Evolutionary conservation across 345 rosid species (phyloP).

Genomic region (Microthlaspi erraticum): DNA sequence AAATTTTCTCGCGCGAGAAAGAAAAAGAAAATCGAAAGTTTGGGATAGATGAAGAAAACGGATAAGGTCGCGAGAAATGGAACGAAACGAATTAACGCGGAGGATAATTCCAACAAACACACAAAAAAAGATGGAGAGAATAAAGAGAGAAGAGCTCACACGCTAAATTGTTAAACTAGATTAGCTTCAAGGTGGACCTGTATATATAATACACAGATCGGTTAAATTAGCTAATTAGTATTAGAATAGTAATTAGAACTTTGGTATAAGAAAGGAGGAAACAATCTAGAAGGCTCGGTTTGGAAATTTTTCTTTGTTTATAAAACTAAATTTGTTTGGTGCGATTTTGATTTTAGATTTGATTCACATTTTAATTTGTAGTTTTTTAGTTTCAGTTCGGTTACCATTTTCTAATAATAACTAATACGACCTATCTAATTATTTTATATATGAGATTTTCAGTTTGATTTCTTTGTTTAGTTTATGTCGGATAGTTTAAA

Average conservation of each 20-base stretch:
- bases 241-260: neutral
- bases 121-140: neutral
- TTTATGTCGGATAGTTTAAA: neutral
- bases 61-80: constrained; percentile 36
- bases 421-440: neutral
- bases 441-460: neutral
- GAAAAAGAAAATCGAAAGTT: constrained; percentile 4
- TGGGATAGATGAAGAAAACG: constrained; percentile 13
- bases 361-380: neutral
- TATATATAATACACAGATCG: neutral
- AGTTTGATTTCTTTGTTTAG: neutral
- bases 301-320: neutral
- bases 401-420: neutral
- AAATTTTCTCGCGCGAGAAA: constrained; percentile 21
- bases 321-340: neutral
- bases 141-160: constrained; percentile 35
- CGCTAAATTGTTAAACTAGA: constrained; percentile 20
- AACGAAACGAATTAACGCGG: constrained; percentile 31
- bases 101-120: constrained; percentile 17
- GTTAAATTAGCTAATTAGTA: constrained; percentile 8
- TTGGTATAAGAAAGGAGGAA: neutral
- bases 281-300: neutral
- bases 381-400: neutral
- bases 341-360: neutral
- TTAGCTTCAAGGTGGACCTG: neutral